Conservation (phyloP, 1,139 yeast genomes). For the Candida tetrigidarum region DNA sequence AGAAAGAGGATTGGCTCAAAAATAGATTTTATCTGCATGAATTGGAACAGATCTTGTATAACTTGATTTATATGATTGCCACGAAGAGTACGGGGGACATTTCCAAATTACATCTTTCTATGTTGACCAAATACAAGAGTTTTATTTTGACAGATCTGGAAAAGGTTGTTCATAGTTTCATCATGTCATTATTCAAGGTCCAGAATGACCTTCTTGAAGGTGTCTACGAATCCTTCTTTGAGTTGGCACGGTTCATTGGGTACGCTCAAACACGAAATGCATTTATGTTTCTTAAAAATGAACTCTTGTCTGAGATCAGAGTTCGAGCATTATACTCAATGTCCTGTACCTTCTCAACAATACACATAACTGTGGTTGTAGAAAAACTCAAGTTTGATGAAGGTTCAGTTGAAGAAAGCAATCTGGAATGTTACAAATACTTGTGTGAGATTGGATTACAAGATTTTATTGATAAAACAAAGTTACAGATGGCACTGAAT, state of each 20-base stretch:
- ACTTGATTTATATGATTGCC: slow-evolving; percentile 76
- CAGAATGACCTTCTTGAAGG: slow-evolving; percentile 29
- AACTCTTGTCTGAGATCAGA: slow-evolving; percentile 58
- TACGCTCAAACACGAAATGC: slow-evolving; percentile 35
- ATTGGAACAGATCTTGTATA: slow-evolving; percentile 72
- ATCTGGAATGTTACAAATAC: not conserved
- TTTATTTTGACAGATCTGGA: slow-evolving; percentile 26
- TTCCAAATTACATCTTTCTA: slow-evolving; percentile 34
- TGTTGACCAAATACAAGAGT: slow-evolving; percentile 14
- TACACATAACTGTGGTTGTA: slow-evolving; percentile 50
- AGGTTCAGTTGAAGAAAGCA: not conserved
- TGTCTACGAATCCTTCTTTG: slow-evolving; percentile 60
- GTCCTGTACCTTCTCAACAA: slow-evolving; percentile 61
- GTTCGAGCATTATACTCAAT: slow-evolving; percentile 62
- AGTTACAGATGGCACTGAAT: not conserved
- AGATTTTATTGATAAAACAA: slow-evolving; percentile 9
- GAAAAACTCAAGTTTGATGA: slow-evolving; percentile 50
- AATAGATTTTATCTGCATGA: slow-evolving; percentile 27
- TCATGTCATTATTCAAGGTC: slow-evolving; percentile 29
- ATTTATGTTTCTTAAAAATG: slow-evolving; percentile 37
- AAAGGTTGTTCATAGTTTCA: slow-evolving; percentile 23
- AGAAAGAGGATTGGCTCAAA: no score
- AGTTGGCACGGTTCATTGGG: slow-evolving; percentile 20
- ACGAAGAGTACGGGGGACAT: slow-evolving; percentile 68
- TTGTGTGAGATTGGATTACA: slow-evolving; percentile 33